phyloP scores from a whole-genome alignment of 192 early-diverging fungal species.

The Coemansia sp. region DNA sequence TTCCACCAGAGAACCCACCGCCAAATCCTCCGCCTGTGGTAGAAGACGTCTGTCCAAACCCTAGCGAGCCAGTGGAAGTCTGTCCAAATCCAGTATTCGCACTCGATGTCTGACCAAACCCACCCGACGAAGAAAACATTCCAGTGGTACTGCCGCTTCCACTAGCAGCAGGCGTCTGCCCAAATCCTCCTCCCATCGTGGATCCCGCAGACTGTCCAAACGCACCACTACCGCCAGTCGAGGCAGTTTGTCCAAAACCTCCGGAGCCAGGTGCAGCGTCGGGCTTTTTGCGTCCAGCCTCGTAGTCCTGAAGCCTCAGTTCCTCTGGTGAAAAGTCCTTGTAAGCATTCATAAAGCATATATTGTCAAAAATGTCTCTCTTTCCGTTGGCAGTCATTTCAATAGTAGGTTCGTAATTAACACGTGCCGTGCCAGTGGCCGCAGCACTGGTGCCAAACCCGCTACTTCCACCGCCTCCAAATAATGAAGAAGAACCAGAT shows the following conservation, averaged over 20 bases:
- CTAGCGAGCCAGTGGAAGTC: constrained; percentile 4
- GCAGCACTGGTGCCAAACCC: constrained; percentile 31
- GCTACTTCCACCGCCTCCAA: constrained; percentile 52
- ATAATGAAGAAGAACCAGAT: constrained; percentile 4
- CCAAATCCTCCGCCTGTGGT: constrained; percentile 7
- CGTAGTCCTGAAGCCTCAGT: constrained; percentile 86
- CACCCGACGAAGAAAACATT: constrained; percentile 9
- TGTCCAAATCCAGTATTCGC: constrained; percentile 19
- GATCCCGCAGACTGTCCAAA: constrained; percentile 22
- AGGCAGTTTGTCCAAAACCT: constrained; percentile 45
- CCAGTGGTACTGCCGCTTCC: neutral
- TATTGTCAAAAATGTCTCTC: constrained; percentile 64
- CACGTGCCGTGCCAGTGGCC: constrained; percentile 57
- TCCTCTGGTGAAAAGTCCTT: constrained; percentile 85
- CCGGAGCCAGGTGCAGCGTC: constrained; percentile 20
- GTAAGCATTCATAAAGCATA: constrained; percentile 86
- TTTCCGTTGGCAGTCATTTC: constrained; percentile 59
- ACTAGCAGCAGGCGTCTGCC: constrained; percentile 22
- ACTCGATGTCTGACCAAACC: constrained; percentile 19
- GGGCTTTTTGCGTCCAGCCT: constrained; percentile 69
- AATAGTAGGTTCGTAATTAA: constrained; percentile 55
- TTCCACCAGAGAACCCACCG: constrained; percentile 8
- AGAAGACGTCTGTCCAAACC: constrained; percentile 5
- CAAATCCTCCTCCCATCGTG: constrained; percentile 22
- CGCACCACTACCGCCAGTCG: constrained; percentile 20